Percentiles rank a stretch among this genome's conserved stretches.
Evolutionary conservation across 345 rosid species (phyloP).

Genomic region (Pugionium dolabratum): DNA sequence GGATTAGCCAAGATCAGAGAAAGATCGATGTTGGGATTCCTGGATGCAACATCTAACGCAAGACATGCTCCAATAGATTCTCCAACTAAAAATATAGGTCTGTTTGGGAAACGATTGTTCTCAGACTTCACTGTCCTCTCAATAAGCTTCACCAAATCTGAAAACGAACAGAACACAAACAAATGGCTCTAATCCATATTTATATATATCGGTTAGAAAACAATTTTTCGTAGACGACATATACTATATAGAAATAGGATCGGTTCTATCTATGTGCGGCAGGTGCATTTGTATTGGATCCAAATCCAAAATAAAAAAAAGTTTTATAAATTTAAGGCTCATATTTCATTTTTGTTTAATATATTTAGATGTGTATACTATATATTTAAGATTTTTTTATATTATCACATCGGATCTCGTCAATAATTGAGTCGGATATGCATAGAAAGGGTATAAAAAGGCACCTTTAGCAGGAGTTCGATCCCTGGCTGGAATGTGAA

Average conservation of each 20-base stretch:
- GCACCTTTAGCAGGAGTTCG: conserved; percentile 58
- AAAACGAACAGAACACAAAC: conserved; percentile 12
- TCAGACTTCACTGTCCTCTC: conserved; percentile 51
- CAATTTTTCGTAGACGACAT: background rate
- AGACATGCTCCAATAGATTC: conserved; percentile 65
- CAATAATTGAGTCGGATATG: too few species aligned
- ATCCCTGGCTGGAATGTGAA: conserved; percentile 64
- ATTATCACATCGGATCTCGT: too few species aligned
- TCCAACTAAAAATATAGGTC: conserved; percentile 64
- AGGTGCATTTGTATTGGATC: too few species aligned
- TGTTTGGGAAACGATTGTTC: conserved; percentile 43
- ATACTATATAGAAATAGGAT: too few species aligned
- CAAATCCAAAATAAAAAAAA: too few species aligned
- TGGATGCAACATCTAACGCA: conserved; percentile 61
- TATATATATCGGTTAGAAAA: conserved; percentile 1
- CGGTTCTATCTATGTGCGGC: too few species aligned
- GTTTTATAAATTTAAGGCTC: too few species aligned
- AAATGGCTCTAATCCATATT: background rate
- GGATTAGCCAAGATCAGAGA: conserved; percentile 60
- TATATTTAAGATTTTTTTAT: too few species aligned
- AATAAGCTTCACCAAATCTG: conserved; percentile 56
- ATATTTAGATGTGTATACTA: background rate
- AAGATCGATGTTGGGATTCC: conserved; percentile 54
- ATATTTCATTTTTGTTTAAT: too few species aligned
- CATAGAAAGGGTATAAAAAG: background rate